A percentile compares a stretch with the other conserved stretches of the same genome.
phyloP scores from a whole-genome alignment of 306 rosid genomes.

The Alnus rubra region DNA sequence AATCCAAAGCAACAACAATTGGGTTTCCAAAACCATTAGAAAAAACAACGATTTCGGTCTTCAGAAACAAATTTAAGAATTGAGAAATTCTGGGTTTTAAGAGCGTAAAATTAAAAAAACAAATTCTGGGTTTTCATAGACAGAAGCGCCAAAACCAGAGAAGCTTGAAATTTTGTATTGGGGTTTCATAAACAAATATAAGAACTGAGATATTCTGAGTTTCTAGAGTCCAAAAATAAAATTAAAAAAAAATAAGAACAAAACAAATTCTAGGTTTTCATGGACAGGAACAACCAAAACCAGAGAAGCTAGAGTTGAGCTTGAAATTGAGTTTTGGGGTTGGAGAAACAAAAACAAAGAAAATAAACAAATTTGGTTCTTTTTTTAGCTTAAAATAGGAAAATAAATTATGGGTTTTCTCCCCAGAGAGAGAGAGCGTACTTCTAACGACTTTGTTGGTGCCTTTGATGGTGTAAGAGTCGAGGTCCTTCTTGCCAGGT shows the following conservation, averaged over 20 bases:
- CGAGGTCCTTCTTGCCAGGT: constrained; percentile 65
- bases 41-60: neutral
- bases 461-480: constrained; percentile 65
- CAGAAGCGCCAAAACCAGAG: neutral
- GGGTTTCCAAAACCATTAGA: neutral
- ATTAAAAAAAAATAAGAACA: neutral
- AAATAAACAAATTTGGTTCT: too few species aligned
- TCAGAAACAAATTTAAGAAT: neutral
- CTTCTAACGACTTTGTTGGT: constrained; percentile 62
- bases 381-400: constrained; percentile 6
- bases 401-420: constrained; percentile 23
- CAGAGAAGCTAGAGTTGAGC: neutral
- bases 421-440: constrained; percentile 23
- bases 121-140: constrained; percentile 3
- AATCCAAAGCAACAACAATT: neutral
- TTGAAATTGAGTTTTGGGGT: constrained; percentile 1
- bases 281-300: constrained; percentile 2
- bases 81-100: neutral
- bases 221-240: neutral
- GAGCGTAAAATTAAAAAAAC: neutral
- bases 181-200: constrained; percentile 4
- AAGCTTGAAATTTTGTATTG: neutral
- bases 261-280: neutral
- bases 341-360: neutral
- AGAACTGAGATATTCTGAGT: too few species aligned